Base-by-base conservation (phyloP, 1,284 basidiomycete genomes). In the Neotropicomus parvogracilis region DNA sequence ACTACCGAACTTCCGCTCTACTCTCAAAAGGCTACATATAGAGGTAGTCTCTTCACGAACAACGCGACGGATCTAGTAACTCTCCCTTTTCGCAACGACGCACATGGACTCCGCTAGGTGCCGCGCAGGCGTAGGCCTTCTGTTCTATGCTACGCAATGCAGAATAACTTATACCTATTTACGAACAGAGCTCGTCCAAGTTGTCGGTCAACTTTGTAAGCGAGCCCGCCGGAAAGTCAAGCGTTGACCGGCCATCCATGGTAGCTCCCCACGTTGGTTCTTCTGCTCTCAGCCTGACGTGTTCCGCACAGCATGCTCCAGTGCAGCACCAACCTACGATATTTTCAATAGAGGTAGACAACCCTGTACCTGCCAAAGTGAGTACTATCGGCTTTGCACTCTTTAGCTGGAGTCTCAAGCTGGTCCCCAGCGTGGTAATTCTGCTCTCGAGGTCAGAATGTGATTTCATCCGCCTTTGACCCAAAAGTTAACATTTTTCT, bases 361-460 rank as follows among this genome's bases (percentile, higher is more conserved):
- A 12, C 10, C 5, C 6, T 10, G 17, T 4, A 19, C 3, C 24
- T 26, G 26, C 20, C 19, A 42, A 35, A 12, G 59, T 59, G 33
- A 50, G 60, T 54, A 8, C 2, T 7, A 12, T 42, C 24, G 14
- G 19, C 8, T 7, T 40, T 16, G 2, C 29, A 1, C 13, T 36
- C 9, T 36, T 7, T 40, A 9, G 3, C 13, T 34, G 34, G 17
- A 19, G 19, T 38, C 45, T 60, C 11, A 50, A 36, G 3, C 13
- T 6, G 13, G 31, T 42, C 20, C 11, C 2, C 49, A 52, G 48
- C 10, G 6, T 5, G 12, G 9, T 20, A 27, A 20, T 32, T 12
- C 4, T 21, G 1, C 10, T 39, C 19, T 16, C 31, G 41, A 63
- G 51, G 63, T 66, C n/a, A 42, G 53, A 39, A n/a, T n/a, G 14